These are phyloP conservation scores for Dactylellina cionopaga DNA, from an alignment of 2,329 filamentous ascomycete species.

Conservation along the genomic window DNA sequence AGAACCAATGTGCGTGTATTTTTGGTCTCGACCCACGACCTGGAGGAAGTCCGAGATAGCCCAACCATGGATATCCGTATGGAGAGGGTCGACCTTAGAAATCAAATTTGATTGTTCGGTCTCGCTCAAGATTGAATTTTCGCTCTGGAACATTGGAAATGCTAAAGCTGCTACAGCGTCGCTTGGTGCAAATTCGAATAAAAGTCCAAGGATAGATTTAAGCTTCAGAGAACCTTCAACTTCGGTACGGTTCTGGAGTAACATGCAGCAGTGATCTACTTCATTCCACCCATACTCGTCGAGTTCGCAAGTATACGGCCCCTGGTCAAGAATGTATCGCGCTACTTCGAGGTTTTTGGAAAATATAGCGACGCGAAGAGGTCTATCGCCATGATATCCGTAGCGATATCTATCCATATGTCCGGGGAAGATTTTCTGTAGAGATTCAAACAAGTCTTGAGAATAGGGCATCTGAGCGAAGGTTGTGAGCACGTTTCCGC, in stretches of 20 bases:
- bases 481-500: not conserved
- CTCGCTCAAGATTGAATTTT: not conserved
- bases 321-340: not conserved
- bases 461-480: not conserved
- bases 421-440: not conserved
- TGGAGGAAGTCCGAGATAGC: not conserved
- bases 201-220: not conserved
- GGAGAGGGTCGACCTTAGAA: not conserved
- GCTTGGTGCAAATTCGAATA: not conserved
- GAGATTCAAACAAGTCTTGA: not conserved
- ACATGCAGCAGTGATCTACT: not conserved
- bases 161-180: not conserved
- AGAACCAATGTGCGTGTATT: too few relatives aligned
- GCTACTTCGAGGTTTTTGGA: not conserved
- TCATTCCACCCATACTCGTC: not conserved
- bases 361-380: not conserved
- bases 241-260: not conserved
- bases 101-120: not conserved
- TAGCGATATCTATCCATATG: not conserved
- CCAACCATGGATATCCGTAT: not conserved
- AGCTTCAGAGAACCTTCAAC: not conserved
- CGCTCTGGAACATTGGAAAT: not conserved
- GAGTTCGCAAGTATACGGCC: not conserved
- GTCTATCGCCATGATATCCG: not conserved
- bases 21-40: too few relatives aligned